Evolutionary conservation across 768 basidiomycete species (phyloP).

Genomic region (Boletus fagicola): DNA sequence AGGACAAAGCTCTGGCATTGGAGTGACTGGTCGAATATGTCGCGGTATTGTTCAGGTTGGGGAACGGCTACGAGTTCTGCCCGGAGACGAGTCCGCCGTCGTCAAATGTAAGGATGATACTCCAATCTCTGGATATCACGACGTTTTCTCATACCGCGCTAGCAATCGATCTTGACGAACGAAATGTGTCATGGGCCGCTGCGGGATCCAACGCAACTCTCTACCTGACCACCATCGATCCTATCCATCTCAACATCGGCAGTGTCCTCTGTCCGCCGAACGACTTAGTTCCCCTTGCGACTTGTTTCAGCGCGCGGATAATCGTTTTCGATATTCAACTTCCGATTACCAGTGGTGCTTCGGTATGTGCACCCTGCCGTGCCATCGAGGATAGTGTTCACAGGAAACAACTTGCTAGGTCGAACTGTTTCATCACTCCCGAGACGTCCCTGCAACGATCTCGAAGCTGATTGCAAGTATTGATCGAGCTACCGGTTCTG

Average conservation of each 20-base stretch:
- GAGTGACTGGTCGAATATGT: slow-evolving; percentile 80
- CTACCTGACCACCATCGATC: slow-evolving; percentile 80
- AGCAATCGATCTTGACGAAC: slow-evolving; percentile 88
- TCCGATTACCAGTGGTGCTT: slow-evolving; percentile 84
- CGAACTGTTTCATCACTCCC: slow-evolving; percentile 93
- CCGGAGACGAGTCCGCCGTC: slow-evolving; percentile 86
- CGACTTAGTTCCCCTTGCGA: slow-evolving; percentile 72
- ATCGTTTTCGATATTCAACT: slow-evolving; percentile 91
- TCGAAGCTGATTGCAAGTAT: slow-evolving; percentile 75
- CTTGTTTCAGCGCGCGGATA: slow-evolving; percentile 79
- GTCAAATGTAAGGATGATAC: slow-evolving; percentile 56
- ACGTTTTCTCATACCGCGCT: background rate
- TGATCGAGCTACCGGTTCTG: slow-evolving; percentile 73
- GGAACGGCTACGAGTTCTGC: slow-evolving; percentile 80
- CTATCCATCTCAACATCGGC: slow-evolving; percentile 82
- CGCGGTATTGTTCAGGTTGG: slow-evolving; percentile 92
- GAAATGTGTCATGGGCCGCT: slow-evolving; percentile 77
- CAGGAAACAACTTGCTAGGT: slow-evolving; percentile 45
- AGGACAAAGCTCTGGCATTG: slow-evolving; percentile 74
- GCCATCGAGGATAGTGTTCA: background rate
- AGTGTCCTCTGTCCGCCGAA: slow-evolving; percentile 80
- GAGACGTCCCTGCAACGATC: slow-evolving; percentile 87
- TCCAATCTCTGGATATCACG: background rate
- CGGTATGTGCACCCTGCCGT: slow-evolving; percentile 46
- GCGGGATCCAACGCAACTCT: slow-evolving; percentile 90